Evolutionary conservation across 2,329 filamentous ascomycete species (phyloP), one percentile per base, ranked within the genome.

Genomic region (Coleophoma eucalyptorum): DNA sequence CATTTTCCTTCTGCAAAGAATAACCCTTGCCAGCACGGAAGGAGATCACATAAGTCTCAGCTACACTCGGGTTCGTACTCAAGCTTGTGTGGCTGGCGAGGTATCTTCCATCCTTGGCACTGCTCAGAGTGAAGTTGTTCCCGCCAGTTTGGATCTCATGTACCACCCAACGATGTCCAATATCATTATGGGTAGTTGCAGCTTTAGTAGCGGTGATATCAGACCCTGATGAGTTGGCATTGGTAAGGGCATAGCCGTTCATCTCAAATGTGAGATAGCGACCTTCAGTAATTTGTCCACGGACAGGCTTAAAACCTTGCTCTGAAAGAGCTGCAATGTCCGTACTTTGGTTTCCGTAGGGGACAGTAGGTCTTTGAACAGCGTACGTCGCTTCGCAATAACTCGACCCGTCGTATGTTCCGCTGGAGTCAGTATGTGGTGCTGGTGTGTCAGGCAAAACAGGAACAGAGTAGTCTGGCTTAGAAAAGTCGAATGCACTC

Each of bases 281-380:
- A 11, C 78, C 79, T 58, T 81, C 78, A 5, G 76, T 80, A 21
- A 81, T 64, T 19, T 71, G 67, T 1, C 79, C 78, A 3, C 78
- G 67, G 31, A 77, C 69, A 32, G 69, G 58, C 62, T 82, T 82
- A 69, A 74, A 81, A 1, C 79, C 79, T 35, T 75, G 65, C 56
- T 81, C 78, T n/a, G 73, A 74, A 38, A 69, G 64, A 2, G 64
- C 66, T 10, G 69, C 67, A 8, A 65, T 63, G 44, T 72, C 67
- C 18, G 68, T 56, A 11, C 69, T 72, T 48, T 65, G 65, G 45
- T 62, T 62, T 15, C 62, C 71, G 57, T 80, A 81, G 0, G 79
- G 78, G 2, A 78, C 73, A 1, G 71, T 63, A 5, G 76, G 77
- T 12, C 69, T 64, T 12, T 50, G 55, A 6, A 45, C 42, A 12